Percentiles rank a stretch among this genome's conserved stretches.
Evolutionary conservation across 2,329 filamentous ascomycete species (phyloP).

Genomic region (Nothopassalora personata): DNA sequence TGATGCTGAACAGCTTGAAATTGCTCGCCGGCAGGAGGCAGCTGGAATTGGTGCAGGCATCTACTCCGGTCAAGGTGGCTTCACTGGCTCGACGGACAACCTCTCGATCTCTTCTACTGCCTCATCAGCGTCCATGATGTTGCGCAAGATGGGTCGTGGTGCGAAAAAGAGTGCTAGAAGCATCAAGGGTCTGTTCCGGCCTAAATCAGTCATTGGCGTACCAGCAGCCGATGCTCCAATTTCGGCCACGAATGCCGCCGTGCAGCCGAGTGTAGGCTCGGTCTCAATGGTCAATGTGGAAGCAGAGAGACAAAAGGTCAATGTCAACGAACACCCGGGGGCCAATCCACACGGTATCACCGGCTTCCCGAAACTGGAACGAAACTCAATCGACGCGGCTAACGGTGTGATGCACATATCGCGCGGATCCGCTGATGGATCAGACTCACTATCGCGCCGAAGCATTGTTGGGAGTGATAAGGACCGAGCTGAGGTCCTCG

Average conservation of each 20-base stretch:
- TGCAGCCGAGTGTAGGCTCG: slow-evolving; percentile 63
- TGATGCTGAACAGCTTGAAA: slow-evolving; percentile 84
- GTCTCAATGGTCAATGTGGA: slow-evolving; percentile 96
- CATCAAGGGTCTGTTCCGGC: slow-evolving; percentile 87
- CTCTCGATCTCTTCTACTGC: slow-evolving; percentile 85
- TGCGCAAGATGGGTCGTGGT: slow-evolving; percentile 98
- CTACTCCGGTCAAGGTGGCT: slow-evolving; percentile 79
- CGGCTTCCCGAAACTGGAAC: slow-evolving; percentile 77
- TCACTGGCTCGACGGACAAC: slow-evolving; percentile 89
- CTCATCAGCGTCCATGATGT: slow-evolving; percentile 86
- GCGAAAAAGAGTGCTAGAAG: slow-evolving; percentile 92
- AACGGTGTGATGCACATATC: slow-evolving; percentile 26
- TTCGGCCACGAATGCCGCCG: slow-evolving; percentile 39
- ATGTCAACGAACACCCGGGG: slow-evolving; percentile 65
- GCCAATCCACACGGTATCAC: slow-evolving; percentile 66
- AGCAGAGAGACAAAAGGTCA: slow-evolving; percentile 79
- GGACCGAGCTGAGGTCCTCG: slow-evolving; percentile 85
- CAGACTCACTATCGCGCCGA: slow-evolving; percentile 60
- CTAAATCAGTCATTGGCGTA: slow-evolving; percentile 82
- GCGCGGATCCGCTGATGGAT: slow-evolving; percentile 49
- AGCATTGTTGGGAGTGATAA: slow-evolving; percentile 87
- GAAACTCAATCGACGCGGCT: slow-evolving; percentile 69
- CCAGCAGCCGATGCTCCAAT: slow-evolving; percentile 63
- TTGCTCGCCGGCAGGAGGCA: slow-evolving; percentile 88
- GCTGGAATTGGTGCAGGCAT: slow-evolving; percentile 88